phyloP scores from a whole-genome alignment of 805 yeast genomes.

The Lipomyces sp. region DNA sequence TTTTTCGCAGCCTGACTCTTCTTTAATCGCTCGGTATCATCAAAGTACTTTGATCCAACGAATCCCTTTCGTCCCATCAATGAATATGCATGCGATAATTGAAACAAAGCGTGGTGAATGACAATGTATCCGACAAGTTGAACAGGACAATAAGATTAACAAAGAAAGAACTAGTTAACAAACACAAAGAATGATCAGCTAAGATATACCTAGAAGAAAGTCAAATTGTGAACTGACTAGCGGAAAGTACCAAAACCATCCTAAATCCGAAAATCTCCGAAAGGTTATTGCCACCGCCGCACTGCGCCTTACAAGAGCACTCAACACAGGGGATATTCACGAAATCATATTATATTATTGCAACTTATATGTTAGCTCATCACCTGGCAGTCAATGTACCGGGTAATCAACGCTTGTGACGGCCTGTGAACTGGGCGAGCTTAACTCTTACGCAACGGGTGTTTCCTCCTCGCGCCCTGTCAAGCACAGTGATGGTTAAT shows the following conservation, averaged over 20 bases:
- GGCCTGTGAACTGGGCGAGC: too few relatives aligned
- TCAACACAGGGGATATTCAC: too few relatives aligned
- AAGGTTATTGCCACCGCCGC: too few relatives aligned
- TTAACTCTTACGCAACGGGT: too few relatives aligned
- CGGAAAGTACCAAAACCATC: neutral
- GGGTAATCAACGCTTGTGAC: too few relatives aligned
- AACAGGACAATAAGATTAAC: neutral
- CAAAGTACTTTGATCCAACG: slow-evolving; percentile 9
- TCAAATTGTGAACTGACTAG: neutral
- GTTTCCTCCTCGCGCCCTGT: too few relatives aligned
- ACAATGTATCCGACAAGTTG: neutral
- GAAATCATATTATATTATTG: too few relatives aligned
- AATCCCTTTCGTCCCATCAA: slow-evolving; percentile 16
- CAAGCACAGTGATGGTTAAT: too few relatives aligned
- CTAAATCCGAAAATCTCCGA: too few relatives aligned
- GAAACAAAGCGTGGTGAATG: neutral
- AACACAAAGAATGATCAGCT: neutral
- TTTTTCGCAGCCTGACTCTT: neutral
- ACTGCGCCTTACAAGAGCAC: too few relatives aligned
- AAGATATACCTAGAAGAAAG: neutral
- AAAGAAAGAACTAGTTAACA: neutral
- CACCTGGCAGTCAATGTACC: too few relatives aligned
- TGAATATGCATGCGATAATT: neutral
- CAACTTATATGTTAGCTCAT: too few relatives aligned
- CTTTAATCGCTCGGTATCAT: neutral